These are phyloP conservation scores for Phytophthora syringae DNA, from an alignment of 352 stramenopile genomes.

Conservation along the genomic window DNA sequence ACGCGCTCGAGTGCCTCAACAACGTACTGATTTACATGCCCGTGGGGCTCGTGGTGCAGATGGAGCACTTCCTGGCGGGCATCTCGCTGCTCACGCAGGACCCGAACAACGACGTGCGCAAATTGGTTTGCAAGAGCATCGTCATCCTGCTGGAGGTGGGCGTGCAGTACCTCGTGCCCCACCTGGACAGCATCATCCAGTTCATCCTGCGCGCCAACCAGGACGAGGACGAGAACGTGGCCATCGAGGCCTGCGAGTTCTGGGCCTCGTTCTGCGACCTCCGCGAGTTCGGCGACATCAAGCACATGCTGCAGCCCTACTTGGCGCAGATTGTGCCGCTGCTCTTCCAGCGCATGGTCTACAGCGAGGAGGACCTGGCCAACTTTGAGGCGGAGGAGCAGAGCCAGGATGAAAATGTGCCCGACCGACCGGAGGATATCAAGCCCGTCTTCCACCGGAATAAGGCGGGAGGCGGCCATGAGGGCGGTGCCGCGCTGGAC, in stretches of 20 bases:
- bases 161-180: slow-evolving; percentile 89
- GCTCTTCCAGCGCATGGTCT: slow-evolving; percentile 96
- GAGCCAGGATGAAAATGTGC: slow-evolving; percentile 86
- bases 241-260: slow-evolving; percentile 91
- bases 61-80: slow-evolving; percentile 90
- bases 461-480: slow-evolving; percentile 41
- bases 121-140: slow-evolving; percentile 92
- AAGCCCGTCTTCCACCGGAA: slow-evolving; percentile 89
- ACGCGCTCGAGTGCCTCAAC: slow-evolving; percentile 91
- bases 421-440: slow-evolving; percentile 92
- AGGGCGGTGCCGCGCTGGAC: slow-evolving; percentile 30
- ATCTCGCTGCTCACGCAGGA: slow-evolving; percentile 91
- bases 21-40: slow-evolving; percentile 91
- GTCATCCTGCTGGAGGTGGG: slow-evolving; percentile 90
- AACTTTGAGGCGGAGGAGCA: slow-evolving; percentile 92
- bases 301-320: slow-evolving; percentile 85
- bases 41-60: slow-evolving; percentile 88
- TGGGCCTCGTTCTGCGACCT: slow-evolving; percentile 93
- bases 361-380: slow-evolving; percentile 93
- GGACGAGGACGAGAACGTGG: slow-evolving; percentile 86
- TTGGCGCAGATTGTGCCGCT: slow-evolving; percentile 92
- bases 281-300: slow-evolving; percentile 92
- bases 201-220: slow-evolving; percentile 91
- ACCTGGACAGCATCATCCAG: slow-evolving; percentile 92
- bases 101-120: slow-evolving; percentile 78